Percentiles rank a stretch among this genome's conserved stretches.
Conservation (phyloP, 2,329 filamentous ascomycete species). For the Claviceps citrina region DNA sequence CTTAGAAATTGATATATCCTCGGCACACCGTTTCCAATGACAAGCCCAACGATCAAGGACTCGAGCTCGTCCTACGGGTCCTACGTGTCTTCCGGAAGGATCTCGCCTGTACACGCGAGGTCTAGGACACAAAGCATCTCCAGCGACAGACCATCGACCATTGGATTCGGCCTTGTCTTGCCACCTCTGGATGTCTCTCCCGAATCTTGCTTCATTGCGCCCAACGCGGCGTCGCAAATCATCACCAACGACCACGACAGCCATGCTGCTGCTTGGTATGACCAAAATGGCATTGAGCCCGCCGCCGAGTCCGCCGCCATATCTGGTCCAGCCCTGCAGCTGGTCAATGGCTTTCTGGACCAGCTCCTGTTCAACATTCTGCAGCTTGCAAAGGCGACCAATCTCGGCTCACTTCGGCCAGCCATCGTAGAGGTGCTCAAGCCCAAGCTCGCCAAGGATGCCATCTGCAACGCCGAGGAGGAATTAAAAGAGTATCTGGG, state of each 20-base stretch:
- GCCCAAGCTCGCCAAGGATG: conserved; percentile 72
- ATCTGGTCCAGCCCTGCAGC: conserved; percentile 53
- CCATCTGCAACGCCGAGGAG: conserved; percentile 68
- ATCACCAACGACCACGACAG: conserved; percentile 77
- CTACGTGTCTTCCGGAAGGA: conserved; percentile 14
- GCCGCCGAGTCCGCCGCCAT: conserved; percentile 57
- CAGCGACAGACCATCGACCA: conserved; percentile 52
- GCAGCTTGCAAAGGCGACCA: conserved; percentile 62
- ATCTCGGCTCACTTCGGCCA: conserved; percentile 57
- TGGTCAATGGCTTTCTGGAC: conserved; percentile 87
- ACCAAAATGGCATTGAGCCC: conserved; percentile 50
- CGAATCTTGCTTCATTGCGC: conserved; percentile 72
- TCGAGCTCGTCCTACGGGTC: conserved; percentile 2
- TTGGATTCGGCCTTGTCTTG: conserved; percentile 42
- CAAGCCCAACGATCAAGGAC: conserved; percentile 6
- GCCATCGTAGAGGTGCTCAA: conserved; percentile 80
- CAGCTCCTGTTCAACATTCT: conserved; percentile 85
- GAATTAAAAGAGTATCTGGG: conserved; percentile 80
- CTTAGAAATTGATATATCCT: background rate
- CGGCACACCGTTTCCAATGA: background rate
- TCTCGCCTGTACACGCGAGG: conserved; percentile 20
- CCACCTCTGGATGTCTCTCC: conserved; percentile 58
- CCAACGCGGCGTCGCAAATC: conserved; percentile 77
- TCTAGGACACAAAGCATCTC: conserved; percentile 50
- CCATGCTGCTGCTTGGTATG: conserved; percentile 53